phyloP scores from a whole-genome alignment of 2,329 filamentous ascomycete genomes.

The Spiromastix sp. region DNA sequence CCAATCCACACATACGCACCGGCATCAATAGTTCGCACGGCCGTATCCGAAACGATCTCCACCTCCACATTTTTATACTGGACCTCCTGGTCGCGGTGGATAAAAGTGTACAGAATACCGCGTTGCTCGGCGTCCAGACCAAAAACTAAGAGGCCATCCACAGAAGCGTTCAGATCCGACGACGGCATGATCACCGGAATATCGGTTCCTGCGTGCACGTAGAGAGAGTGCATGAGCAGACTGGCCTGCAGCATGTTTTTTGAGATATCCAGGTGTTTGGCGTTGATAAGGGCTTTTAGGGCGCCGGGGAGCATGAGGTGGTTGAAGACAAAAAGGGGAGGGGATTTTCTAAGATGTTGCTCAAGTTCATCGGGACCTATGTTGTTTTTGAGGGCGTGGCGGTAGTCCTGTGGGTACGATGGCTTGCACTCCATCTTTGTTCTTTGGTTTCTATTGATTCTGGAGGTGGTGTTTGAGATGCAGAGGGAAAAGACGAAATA shows the following conservation, averaged over 20 bases:
- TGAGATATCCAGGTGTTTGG: constrained; percentile 12
- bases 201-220: constrained; percentile 11
- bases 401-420: constrained; percentile 18
- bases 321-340: constrained; percentile 20
- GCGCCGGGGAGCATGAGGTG: constrained; percentile 22
- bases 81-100: too few relatives aligned
- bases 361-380: constrained; percentile 15
- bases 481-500: not conserved
- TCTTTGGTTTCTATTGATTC: not conserved
- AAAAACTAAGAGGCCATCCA: constrained; percentile 22
- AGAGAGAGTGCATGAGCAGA: constrained; percentile 18
- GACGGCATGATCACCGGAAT: constrained; percentile 17
- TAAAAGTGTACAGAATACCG: constrained; percentile 16
- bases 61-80: too few relatives aligned
- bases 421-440: constrained; percentile 14
- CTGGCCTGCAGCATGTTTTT: constrained; percentile 19
- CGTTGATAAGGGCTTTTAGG: constrained; percentile 18
- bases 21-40: constrained; percentile 15
- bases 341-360: constrained; percentile 11
- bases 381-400: constrained; percentile 15
- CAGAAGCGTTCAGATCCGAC: constrained; percentile 5
- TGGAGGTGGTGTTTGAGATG: not conserved
- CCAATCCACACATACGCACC: constrained; percentile 14
- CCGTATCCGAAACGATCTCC: constrained; percentile 11
- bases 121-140: constrained; percentile 16